These are phyloP conservation scores for Clavispora fructus DNA, from an alignment of 805 yeast genomes.

Conservation along the genomic window DNA sequence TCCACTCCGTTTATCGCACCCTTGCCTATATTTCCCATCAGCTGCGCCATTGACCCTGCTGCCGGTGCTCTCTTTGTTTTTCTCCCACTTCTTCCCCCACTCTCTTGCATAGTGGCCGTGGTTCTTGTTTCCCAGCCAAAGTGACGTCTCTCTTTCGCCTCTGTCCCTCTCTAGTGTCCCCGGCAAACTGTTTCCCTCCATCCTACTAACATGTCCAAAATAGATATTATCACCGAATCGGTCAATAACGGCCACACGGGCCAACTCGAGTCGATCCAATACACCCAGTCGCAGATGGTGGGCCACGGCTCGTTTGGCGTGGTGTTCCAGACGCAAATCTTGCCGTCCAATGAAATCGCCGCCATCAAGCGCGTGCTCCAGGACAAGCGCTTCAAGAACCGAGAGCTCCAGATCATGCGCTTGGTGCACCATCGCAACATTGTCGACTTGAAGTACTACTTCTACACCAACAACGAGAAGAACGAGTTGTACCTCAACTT, in stretches of 20 bases:
- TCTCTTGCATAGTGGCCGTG: too few relatives aligned
- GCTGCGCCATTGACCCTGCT: not conserved
- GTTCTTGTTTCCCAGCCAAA: not conserved
- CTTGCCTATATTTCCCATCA: too few relatives aligned
- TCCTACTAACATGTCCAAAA: slow-evolving; percentile 39
- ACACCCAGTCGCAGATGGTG: slow-evolving; percentile 81
- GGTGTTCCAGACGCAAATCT: slow-evolving; percentile 81
- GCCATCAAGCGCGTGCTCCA: slow-evolving; percentile 97
- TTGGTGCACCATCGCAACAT: slow-evolving; percentile 79
- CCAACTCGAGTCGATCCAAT: slow-evolving; percentile 55
- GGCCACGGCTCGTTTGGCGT: slow-evolving; percentile 99
- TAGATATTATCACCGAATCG: slow-evolving; percentile 52
- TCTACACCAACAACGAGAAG: slow-evolving; percentile 70
- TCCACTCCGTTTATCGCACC: too few relatives aligned
- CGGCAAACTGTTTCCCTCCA: not conserved
- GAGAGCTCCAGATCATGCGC: slow-evolving; percentile 96
- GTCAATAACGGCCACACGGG: slow-evolving; percentile 73
- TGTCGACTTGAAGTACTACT: slow-evolving; percentile 81
- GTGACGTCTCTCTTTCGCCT: not conserved
- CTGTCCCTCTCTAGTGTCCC: not conserved
- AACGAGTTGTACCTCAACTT: slow-evolving; percentile 80
- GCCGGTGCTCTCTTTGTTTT: not conserved
- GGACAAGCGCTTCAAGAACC: slow-evolving; percentile 87
- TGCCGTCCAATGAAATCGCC: slow-evolving; percentile 70
- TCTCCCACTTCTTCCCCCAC: slow-evolving; percentile 1